Evolutionary conservation across 805 yeast species (phyloP).

Genomic region (Saccharomycopsis fermentans): DNA sequence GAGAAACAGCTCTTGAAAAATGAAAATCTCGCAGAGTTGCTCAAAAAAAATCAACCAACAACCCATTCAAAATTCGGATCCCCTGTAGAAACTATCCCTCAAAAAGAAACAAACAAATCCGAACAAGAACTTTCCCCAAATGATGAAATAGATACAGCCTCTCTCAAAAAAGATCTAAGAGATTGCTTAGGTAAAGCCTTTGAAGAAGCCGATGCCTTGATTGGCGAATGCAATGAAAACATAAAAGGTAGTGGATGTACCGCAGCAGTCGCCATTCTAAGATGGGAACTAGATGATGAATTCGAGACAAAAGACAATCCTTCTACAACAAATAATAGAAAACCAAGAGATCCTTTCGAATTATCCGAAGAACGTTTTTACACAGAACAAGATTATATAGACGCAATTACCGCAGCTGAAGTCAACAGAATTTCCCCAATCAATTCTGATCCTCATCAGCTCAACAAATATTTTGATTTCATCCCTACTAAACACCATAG

Average conservation of each 20-base stretch:
- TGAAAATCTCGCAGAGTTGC: slow-evolving; percentile 2
- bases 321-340: slow-evolving; percentile 13
- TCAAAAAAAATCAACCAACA: not conserved
- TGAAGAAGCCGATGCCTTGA: slow-evolving; percentile 60
- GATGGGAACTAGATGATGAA: slow-evolving; percentile 58
- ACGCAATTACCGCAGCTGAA: not conserved
- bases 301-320: slow-evolving; percentile 12
- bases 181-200: slow-evolving; percentile 62
- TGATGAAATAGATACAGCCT: slow-evolving; percentile 21
- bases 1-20: slow-evolving; percentile 44
- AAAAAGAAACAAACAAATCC: not conserved
- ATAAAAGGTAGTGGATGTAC: slow-evolving; percentile 84
- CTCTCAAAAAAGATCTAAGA: slow-evolving; percentile 38
- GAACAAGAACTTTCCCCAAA: not conserved
- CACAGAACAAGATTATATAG: not conserved
- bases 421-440: slow-evolving; percentile 13
- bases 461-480: slow-evolving; percentile 36
- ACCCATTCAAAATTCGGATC: not conserved
- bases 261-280: slow-evolving; percentile 83
- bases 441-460: slow-evolving; percentile 20
- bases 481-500: slow-evolving; percentile 40
- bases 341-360: slow-evolving; percentile 10
- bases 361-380: slow-evolving; percentile 4
- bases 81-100: not conserved
- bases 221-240: slow-evolving; percentile 39